phyloP scores from a whole-genome alignment of 2,329 filamentous ascomycete genomes.

The Drechslera avenae region DNA sequence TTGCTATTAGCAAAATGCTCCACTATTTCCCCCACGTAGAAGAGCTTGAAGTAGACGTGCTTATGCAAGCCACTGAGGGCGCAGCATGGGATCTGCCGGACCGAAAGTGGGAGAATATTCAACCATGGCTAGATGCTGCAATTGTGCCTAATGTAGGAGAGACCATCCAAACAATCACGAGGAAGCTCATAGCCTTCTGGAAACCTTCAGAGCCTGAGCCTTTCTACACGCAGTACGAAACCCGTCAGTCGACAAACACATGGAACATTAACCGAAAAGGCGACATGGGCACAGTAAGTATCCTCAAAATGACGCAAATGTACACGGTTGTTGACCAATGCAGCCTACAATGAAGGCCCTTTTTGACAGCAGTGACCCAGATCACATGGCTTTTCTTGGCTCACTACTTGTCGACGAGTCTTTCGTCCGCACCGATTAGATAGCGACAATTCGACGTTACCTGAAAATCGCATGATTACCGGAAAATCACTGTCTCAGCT shows the following conservation, averaged over 20 bases:
- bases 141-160: slow-evolving; percentile 8
- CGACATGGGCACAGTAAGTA: slow-evolving; percentile 24
- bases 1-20: slow-evolving; percentile 29
- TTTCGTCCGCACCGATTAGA: slow-evolving; percentile 19
- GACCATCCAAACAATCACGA: slow-evolving; percentile 25
- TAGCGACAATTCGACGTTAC: not conserved
- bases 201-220: slow-evolving; percentile 7
- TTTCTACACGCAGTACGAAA: slow-evolving; percentile 35
- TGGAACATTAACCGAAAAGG: slow-evolving; percentile 27
- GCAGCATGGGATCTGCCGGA: slow-evolving; percentile 38
- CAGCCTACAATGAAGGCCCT: slow-evolving; percentile 11
- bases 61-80: slow-evolving; percentile 28
- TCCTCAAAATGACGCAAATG: not conserved
- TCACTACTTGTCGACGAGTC: slow-evolving; percentile 14
- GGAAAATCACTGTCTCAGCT: slow-evolving; percentile 15
- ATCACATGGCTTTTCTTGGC: slow-evolving; percentile 16
- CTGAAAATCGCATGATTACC: slow-evolving; percentile 1
- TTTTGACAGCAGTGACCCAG: slow-evolving; percentile 1
- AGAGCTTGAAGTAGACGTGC: slow-evolving; percentile 29
- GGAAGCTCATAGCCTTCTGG: slow-evolving; percentile 23
- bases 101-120: slow-evolving; percentile 29
- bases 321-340: not conserved
- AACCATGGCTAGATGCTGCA: slow-evolving; percentile 34
- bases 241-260: slow-evolving; percentile 7
- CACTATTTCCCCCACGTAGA: slow-evolving; percentile 31